Evolutionary conservation across 2,329 filamentous ascomycete genomes (phyloP).

Genomic region (Drechmeria coniospora): DNA sequence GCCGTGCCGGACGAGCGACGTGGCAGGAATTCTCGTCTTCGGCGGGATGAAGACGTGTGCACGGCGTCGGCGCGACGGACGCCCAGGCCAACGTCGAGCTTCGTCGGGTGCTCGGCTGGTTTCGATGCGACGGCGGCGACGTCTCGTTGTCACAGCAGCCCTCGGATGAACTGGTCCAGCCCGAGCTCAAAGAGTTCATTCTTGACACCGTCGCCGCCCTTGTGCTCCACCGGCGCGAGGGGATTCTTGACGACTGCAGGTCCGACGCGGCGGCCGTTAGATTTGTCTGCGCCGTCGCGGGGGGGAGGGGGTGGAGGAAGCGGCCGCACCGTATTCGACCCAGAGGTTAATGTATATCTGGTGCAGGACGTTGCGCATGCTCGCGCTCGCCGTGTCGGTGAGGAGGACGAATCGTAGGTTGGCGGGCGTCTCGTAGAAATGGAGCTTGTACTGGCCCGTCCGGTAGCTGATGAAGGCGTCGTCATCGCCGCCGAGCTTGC

Average conservation of each 20-base stretch:
- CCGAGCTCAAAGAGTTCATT: slow-evolving; percentile 59
- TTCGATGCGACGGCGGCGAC: no score
- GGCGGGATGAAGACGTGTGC: no score
- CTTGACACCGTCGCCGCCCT: slow-evolving; percentile 50
- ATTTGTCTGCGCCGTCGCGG: background rate
- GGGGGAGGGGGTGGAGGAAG: background rate
- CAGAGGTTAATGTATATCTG: slow-evolving; percentile 98
- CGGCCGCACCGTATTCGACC: slow-evolving; percentile 69
- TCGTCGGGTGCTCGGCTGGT: no score
- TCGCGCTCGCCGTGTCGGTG: slow-evolving; percentile 76
- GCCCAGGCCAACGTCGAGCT: no score
- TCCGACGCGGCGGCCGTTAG: background rate
- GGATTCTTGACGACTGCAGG: slow-evolving; percentile 53
- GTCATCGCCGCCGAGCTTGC: slow-evolving; percentile 84
- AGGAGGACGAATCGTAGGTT: slow-evolving; percentile 94
- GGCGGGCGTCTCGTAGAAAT: slow-evolving; percentile 96
- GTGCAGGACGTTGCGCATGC: slow-evolving; percentile 86
- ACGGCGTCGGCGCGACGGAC: no score
- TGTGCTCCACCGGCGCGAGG: slow-evolving; percentile 51
- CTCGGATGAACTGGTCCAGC: slow-evolving; percentile 62
- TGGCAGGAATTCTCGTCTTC: no score
- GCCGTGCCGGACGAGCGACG: no score
- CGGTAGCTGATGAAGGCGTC: slow-evolving; percentile 91
- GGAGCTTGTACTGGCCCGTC: slow-evolving; percentile 90
- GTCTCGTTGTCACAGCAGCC: slow-evolving; percentile 37